Conservation (phyloP, 2,329 filamentous ascomycete genomes). For the Botrytis sinoallii region DNA sequence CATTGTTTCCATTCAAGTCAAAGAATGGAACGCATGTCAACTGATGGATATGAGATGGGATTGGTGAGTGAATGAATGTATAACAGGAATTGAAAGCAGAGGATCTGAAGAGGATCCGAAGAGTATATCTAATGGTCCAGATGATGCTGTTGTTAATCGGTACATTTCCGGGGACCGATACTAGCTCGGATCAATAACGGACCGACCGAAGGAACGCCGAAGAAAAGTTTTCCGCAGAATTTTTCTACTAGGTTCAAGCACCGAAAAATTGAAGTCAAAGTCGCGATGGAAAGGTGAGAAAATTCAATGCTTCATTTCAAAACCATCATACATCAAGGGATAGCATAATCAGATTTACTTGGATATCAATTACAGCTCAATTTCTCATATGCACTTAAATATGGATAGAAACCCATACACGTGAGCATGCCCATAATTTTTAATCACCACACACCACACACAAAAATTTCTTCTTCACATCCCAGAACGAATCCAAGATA, state of each 20-base stretch:
- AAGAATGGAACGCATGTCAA: neutral
- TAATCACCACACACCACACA: fast-evolving
- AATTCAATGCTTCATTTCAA: neutral
- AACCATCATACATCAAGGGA: neutral
- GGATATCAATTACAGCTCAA: no score
- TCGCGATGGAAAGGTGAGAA: fast-evolving
- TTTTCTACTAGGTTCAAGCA: neutral
- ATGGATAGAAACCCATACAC: no score
- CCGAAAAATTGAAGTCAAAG: no score
- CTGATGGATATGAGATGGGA: neutral
- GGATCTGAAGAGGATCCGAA: neutral
- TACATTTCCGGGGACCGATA: neutral
- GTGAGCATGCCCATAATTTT: no score
- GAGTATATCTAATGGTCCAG: no score
- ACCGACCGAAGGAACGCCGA: neutral
- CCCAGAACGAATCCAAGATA: conserved; percentile 42
- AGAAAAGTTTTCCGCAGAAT: neutral
- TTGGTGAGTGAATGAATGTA: neutral
- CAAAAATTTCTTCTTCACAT: conserved; percentile 45
- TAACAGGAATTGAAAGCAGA: neutral
- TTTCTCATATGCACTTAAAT: no score
- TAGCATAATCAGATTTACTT: no score
- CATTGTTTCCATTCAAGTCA: neutral
- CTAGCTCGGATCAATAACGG: neutral
- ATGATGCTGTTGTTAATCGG: neutral